Base-by-base conservation (phyloP, 2,329 filamentous ascomycete species). In the Myrmaecium sp. region DNA sequence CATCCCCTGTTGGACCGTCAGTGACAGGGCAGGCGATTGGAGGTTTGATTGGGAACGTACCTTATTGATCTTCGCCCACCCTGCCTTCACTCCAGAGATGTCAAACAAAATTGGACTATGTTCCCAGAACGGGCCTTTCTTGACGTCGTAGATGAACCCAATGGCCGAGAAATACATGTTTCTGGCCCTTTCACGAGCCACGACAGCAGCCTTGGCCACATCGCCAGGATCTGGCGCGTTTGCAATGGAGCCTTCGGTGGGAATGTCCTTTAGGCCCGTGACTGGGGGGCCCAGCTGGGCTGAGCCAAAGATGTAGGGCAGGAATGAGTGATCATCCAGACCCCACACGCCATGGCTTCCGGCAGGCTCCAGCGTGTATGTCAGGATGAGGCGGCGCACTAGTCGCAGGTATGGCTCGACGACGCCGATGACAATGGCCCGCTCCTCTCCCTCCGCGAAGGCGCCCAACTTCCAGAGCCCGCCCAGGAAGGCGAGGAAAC, bases 301-400 rank as follows among this genome's bases (percentile, higher is more conserved):
- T 2, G 84, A 93, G 17, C 89, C 89, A 36, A 95, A 84, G 30
- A 98, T 81, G 51, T 95, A 98, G 0, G 89, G 79, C 14, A 89
- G 52, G 49, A 98, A 95, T 6, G 73, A 84, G 53, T 98, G 86
- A 49, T 98, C 89, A 47, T 98, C 89, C n/a, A 98, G 64, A 12
- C 89, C 89, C 89, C 89, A 98, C 12, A 98, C 89, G 3, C 89
- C 89, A 46, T 95, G 89, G 1, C 86, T 92, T 3, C 89, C 89
- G 5, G 89, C 89, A 4, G 89, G 89, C 46, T 98, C 89, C 12
- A 98, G 68, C 1, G 75, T 94, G 49, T 95, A 98, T 3, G 74
- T 86, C 26, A 81, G 60, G 40, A 98, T 94, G 6, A 98, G 63
- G 21, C 67, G 71, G 20, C 89, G 74, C 23, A 93, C 62, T 2